Percentiles rank a stretch among this genome's conserved stretches.
Conservation (phyloP, 768 basidiomycete genomes). For the Macrocybe gigantea region DNA sequence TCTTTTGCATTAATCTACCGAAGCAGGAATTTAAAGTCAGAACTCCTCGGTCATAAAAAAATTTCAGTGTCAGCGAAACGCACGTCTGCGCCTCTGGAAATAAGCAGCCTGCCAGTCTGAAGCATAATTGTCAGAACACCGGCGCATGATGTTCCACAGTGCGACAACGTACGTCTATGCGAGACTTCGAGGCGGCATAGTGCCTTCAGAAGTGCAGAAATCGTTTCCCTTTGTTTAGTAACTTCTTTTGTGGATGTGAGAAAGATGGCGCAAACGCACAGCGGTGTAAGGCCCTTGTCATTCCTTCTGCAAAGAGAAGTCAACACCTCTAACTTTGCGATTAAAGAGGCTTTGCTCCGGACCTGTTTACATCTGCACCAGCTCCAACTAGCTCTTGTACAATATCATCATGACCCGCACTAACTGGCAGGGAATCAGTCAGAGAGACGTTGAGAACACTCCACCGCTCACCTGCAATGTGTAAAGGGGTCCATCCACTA, state of each 20-base stretch:
- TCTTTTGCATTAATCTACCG: constrained; percentile 89
- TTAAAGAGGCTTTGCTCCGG: constrained; percentile 14
- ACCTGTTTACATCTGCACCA: constrained; percentile 74
- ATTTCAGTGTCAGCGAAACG: constrained; percentile 30
- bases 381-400: constrained; percentile 75
- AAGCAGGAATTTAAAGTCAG: constrained; percentile 20
- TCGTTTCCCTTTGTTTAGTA: constrained; percentile 11
- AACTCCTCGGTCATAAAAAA: constrained; percentile 23
- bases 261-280: constrained; percentile 45
- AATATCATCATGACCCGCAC: constrained; percentile 73
- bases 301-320: constrained; percentile 42
- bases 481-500: constrained; percentile 73
- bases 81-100: constrained; percentile 88
- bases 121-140: constrained; percentile 21
- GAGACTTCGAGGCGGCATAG: constrained; percentile 91
- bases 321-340: constrained; percentile 13
- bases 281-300: constrained; percentile 75
- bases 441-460: background rate
- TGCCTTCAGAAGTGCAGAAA: constrained; percentile 46
- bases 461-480: constrained; percentile 57
- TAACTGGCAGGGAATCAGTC: constrained; percentile 40
- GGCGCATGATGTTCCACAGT: constrained; percentile 15
- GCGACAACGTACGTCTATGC: constrained; percentile 58
- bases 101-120: constrained; percentile 84
- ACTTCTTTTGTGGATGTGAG: constrained; percentile 2